Conservation (phyloP, 805 yeast species). For the Spathaspora passalidarum region DNA sequence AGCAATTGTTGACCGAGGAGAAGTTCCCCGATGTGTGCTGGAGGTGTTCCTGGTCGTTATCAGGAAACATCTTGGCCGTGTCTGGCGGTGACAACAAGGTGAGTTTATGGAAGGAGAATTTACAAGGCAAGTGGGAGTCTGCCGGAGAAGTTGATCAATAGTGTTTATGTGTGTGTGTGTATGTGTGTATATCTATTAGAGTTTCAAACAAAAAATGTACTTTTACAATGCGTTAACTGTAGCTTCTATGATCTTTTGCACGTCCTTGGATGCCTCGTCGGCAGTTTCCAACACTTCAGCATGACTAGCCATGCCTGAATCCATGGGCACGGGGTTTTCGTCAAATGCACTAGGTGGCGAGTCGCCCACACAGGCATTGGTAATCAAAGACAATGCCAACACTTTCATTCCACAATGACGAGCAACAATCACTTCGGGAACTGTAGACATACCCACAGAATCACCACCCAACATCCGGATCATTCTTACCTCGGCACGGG, state of each 20-base stretch:
- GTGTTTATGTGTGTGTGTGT: not conserved
- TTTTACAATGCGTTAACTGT: conserved; percentile 46
- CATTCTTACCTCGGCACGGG: conserved; percentile 86
- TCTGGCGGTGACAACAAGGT: conserved; percentile 96
- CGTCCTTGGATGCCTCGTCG: conserved; percentile 74
- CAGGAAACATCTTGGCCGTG: conserved; percentile 93
- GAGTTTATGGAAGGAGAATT: conserved; percentile 93
- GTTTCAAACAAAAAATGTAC: no score
- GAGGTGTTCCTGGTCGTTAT: conserved; percentile 97
- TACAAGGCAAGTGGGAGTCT: conserved; percentile 91
- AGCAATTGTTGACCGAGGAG: conserved; percentile 67
- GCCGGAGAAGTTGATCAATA: conserved; percentile 95
- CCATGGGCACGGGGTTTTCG: conserved; percentile 48
- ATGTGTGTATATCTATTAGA: no score
- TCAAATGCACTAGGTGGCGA: conserved; percentile 67
- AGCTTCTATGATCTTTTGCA: conserved; percentile 63
- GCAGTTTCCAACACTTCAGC: conserved; percentile 89
- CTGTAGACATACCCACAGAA: conserved; percentile 97
- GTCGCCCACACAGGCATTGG: conserved; percentile 75
- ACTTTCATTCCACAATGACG: conserved; percentile 83
- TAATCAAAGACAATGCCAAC: conserved; percentile 80
- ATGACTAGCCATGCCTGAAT: conserved; percentile 82
- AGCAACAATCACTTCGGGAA: conserved; percentile 92
- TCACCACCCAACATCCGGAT: conserved; percentile 77
- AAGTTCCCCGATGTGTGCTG: conserved; percentile 96